Conservation (phyloP, 148 eudicot genomes). For the Vaccinium macrocarpon region DNA sequence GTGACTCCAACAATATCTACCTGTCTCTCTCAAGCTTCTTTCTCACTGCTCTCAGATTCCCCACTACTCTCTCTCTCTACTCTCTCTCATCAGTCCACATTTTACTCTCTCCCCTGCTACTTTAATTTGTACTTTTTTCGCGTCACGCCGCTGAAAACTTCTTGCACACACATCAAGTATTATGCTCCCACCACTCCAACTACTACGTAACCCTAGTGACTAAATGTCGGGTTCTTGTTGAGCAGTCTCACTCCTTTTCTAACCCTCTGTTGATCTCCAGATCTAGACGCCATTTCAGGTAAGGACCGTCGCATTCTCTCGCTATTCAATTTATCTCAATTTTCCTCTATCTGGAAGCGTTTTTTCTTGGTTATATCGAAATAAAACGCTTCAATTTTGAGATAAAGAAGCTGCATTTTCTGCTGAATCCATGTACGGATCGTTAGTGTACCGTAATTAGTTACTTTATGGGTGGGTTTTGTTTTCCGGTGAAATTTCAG, state of each 20-base stretch:
- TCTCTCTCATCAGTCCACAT: not conserved
- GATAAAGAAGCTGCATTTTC: slow-evolving; percentile 14
- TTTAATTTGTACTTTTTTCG: slow-evolving; percentile 10
- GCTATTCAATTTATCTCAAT: not conserved
- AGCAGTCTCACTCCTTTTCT: slow-evolving; percentile 3
- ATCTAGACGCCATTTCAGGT: slow-evolving; percentile 21
- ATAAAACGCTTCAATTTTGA: not conserved
- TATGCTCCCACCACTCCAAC: slow-evolving; percentile 8
- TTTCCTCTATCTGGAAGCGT: not conserved
- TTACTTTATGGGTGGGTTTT: not conserved
- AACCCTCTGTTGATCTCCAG: not conserved
- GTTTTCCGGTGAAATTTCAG: not conserved
- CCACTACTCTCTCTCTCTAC: not conserved
- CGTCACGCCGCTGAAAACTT: slow-evolving; percentile 8
- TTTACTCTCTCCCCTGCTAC: not conserved
- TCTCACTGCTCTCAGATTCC: not conserved
- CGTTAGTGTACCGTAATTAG: not conserved
- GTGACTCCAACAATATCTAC: not conserved
- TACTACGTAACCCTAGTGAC: slow-evolving; percentile 18
- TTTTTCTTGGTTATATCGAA: slow-evolving; percentile 9
- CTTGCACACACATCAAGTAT: not conserved
- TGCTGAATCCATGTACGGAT: not conserved
- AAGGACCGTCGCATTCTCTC: not conserved
- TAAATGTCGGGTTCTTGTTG: not conserved
- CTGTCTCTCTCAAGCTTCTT: slow-evolving; percentile 12